Evolutionary conservation across 805 yeast species (phyloP).

Genomic region (Torulaspora microellipsoides): DNA sequence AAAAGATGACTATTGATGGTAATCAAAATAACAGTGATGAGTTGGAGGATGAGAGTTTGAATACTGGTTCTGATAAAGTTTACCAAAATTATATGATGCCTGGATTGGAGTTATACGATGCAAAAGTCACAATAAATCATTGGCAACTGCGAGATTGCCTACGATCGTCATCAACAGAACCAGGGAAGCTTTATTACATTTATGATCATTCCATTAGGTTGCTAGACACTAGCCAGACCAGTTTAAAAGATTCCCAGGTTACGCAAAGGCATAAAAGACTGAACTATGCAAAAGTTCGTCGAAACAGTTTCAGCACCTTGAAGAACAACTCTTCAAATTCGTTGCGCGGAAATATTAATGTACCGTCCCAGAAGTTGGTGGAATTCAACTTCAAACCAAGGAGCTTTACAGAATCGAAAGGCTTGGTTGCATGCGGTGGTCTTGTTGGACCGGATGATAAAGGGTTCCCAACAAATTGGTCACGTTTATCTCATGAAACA

Average conservation of each 20-base stretch:
- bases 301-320: conserved; percentile 8
- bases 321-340: conserved; percentile 1
- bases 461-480: conserved; percentile 31
- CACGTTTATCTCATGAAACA: conserved; percentile 16
- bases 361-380: conserved; percentile 36
- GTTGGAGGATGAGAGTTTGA: conserved; percentile 23
- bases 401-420: conserved; percentile 58
- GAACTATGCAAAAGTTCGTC: conserved; percentile 4
- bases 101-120: conserved; percentile 29
- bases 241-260: conserved; percentile 2
- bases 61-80: conserved; percentile 29
- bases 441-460: conserved; percentile 39
- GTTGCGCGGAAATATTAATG: conserved; percentile 7
- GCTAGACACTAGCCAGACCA: conserved; percentile 35
- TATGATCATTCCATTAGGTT: conserved; percentile 48
- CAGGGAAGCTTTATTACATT: conserved; percentile 53
- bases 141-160: conserved; percentile 84
- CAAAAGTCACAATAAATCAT: conserved; percentile 40
- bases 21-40: conserved; percentile 17
- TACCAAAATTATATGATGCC: conserved; percentile 34
- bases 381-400: conserved; percentile 63
- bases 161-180: conserved; percentile 42
- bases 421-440: conserved; percentile 51
- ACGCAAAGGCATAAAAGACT: conserved; percentile 4
- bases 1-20: conserved; percentile 20